These are phyloP conservation scores for Phialocephala sp. DNA, from an alignment of 2,329 filamentous ascomycete genomes.

Conservation along the genomic window DNA sequence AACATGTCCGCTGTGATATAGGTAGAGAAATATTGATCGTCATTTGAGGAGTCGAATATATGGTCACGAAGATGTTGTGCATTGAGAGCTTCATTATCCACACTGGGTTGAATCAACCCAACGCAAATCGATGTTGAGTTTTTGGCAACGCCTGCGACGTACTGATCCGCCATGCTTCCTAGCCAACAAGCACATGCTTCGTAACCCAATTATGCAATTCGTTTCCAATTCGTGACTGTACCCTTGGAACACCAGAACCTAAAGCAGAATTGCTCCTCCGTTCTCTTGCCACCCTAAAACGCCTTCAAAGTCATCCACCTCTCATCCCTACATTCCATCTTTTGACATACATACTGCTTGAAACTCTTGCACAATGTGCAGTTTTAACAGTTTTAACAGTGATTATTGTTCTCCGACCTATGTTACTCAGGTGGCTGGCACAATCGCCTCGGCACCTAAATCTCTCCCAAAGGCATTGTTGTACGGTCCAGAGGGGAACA, in stretches of 20 bases:
- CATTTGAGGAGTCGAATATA: not conserved
- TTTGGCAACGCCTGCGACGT: not conserved
- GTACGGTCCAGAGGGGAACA: slow-evolving; percentile 30
- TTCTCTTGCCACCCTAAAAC: not conserved
- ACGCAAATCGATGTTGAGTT: not conserved
- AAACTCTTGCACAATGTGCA: not conserved
- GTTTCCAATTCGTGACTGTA: not conserved
- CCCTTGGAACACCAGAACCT: not conserved
- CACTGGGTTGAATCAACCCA: not conserved
- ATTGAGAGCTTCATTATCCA: not conserved
- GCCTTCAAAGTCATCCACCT: not conserved
- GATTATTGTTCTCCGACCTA: not conserved
- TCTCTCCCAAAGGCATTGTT: not conserved
- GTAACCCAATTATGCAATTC: not conserved
- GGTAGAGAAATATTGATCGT: too few species aligned
- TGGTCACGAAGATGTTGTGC: not conserved
- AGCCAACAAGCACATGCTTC: not conserved
- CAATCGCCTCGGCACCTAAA: not conserved
- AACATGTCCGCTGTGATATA: too few species aligned
- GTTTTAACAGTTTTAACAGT: not conserved
- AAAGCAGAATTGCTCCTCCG: not conserved
- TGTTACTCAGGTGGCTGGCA: not conserved
- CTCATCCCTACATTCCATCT: not conserved
- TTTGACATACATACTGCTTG: not conserved
- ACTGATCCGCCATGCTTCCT: not conserved